phyloP scores from a whole-genome alignment of 495 filamentous ascomycete species.

The Aspergillus sclerotiicarbonarius region DNA sequence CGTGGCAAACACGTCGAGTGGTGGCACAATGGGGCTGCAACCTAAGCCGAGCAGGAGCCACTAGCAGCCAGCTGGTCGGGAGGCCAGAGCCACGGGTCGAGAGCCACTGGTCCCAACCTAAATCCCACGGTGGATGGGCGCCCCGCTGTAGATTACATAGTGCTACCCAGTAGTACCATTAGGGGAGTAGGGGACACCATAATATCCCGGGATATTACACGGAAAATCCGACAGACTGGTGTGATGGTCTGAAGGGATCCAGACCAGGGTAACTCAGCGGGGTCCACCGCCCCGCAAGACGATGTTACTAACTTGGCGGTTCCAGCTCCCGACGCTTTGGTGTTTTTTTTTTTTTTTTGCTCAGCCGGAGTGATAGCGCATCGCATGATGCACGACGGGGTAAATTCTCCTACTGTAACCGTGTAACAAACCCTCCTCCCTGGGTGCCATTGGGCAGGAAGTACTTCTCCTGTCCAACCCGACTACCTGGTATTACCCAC shows the following conservation, averaged over 20 bases:
- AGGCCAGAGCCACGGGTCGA: neutral
- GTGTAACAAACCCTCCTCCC: neutral
- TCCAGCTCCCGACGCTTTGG: neutral
- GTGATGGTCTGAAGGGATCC: neutral
- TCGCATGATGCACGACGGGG: conserved; percentile 1
- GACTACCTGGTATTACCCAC: neutral
- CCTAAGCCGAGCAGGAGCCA: no score
- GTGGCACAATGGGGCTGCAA: neutral
- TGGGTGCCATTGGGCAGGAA: no score
- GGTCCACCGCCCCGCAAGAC: neutral
- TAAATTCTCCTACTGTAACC: neutral
- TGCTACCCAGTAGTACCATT: neutral
- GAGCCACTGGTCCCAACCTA: neutral
- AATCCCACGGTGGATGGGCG: neutral
- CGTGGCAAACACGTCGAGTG: neutral
- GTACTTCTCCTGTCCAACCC: neutral
- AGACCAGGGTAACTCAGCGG: neutral
- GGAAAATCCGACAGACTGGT: no score
- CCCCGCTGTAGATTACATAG: neutral
- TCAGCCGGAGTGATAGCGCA: neutral
- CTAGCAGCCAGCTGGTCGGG: no score
- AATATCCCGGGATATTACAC: no score
- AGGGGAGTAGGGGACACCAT: no score
- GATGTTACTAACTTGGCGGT: neutral
- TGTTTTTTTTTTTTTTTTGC: neutral